Percentiles rank a stretch among this genome's conserved stretches.
phyloP scores from a whole-genome alignment of 2,329 filamentous ascomycete species.

The Penicillium glabrum region DNA sequence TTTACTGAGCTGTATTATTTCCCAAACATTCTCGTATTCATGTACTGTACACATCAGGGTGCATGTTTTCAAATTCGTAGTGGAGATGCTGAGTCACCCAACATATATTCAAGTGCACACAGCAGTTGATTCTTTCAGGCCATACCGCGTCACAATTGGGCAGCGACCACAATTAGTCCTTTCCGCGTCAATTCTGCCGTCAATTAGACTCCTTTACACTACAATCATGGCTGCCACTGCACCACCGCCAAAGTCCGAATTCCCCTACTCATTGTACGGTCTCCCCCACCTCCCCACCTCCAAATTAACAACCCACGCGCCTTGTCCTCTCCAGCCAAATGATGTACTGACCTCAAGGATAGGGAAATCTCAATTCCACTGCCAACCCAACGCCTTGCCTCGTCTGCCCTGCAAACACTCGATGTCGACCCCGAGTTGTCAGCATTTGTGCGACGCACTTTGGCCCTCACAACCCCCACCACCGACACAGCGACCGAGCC shows the following conservation, averaged over 20 bases:
- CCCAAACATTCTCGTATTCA: too few relatives aligned
- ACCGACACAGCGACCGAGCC: conserved; percentile 18
- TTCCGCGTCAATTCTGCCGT: not conserved
- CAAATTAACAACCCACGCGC: not conserved
- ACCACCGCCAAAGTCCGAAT: conserved; percentile 26
- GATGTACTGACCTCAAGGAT: conserved; percentile 14
- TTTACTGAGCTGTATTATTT: too few relatives aligned
- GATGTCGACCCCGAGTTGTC: conserved; percentile 89
- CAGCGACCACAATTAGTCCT: not conserved
- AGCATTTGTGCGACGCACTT: conserved; percentile 71
- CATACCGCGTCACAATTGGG: not conserved
- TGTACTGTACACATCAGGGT: not conserved
- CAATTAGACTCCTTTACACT: not conserved
- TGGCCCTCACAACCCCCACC: conserved; percentile 54
- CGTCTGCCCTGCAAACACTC: conserved; percentile 71
- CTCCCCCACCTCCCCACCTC: conserved; percentile 6
- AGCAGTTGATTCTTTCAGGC: not conserved
- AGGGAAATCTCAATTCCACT: conserved; percentile 79
- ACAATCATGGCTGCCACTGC: conserved; percentile 20
- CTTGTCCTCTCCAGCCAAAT: not conserved
- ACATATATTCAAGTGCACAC: not conserved
- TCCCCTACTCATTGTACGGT: conserved; percentile 41
- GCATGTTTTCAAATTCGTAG: not conserved
- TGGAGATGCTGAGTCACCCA: not conserved
- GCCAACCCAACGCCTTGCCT: conserved; percentile 74